A percentile compares a stretch with the other conserved stretches of the same genome.
These are phyloP conservation scores for Brachypodium distachyon DNA, from an alignment of 202 grass and related monocot genomes.

Conservation along the genomic window DNA sequence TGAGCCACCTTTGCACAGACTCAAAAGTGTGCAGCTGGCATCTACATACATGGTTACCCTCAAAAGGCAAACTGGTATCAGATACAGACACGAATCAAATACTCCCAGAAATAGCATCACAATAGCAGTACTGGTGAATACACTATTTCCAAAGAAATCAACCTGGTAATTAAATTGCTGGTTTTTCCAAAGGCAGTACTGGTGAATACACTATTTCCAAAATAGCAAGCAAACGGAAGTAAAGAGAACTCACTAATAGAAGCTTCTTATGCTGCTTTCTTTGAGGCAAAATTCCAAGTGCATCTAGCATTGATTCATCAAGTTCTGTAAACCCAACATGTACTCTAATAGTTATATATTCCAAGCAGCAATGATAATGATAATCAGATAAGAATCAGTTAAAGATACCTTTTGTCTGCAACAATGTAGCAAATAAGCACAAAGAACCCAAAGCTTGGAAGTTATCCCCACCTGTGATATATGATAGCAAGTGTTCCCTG, in stretches of 20 bases:
- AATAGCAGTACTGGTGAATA: background rate
- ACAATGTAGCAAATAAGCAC: constrained; percentile 80
- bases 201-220: background rate
- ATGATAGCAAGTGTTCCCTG: constrained; percentile 88
- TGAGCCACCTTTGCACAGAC: background rate
- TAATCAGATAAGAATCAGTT: constrained; percentile 2
- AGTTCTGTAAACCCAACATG: constrained; percentile 56
- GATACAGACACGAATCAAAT: background rate
- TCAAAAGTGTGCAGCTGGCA: background rate
- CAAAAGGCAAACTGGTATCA: background rate
- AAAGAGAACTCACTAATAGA: constrained; percentile 56
- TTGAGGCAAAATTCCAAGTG: constrained; percentile 98
- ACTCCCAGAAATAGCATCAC: background rate
- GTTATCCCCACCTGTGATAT: constrained; percentile 56
- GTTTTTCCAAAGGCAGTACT: background rate
- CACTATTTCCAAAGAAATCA: background rate
- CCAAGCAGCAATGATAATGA: background rate
- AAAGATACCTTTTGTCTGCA: constrained; percentile 91
- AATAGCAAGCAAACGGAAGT: background rate
- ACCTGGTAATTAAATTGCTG: background rate
- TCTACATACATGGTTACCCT: background rate
- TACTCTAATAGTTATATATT: constrained; percentile 15
- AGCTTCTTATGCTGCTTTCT: constrained; percentile 99
- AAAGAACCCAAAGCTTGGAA: constrained; percentile 90
- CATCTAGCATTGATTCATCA: constrained; percentile 96